A percentile compares a stretch with the other conserved stretches of the same genome.
phyloP scores from a whole-genome alignment of 108 stramenopile genomes.

The Nitzschia inconspicua region DNA sequence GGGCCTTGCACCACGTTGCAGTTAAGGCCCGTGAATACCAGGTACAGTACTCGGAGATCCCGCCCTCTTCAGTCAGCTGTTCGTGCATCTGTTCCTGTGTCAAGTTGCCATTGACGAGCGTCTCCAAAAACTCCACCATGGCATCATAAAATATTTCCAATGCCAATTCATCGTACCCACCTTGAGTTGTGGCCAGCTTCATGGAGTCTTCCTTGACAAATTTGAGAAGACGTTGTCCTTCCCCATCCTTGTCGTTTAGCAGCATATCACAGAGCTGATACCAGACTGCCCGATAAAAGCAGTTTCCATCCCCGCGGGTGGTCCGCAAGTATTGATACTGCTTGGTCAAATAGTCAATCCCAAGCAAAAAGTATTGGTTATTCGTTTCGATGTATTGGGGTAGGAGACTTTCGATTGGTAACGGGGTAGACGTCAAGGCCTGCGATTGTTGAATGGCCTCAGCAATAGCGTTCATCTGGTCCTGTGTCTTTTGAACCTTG shows the following conservation, averaged over 20 bases:
- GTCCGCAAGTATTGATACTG: slow-evolving; percentile 61
- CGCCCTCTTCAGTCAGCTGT: slow-evolving; percentile 63
- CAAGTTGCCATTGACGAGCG: slow-evolving; percentile 22
- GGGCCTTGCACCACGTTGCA: slow-evolving; percentile 63
- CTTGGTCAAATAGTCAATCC: slow-evolving; percentile 36
- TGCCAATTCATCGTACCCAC: slow-evolving; percentile 68
- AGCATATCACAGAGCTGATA: slow-evolving; percentile 77
- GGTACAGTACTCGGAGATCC: slow-evolving; percentile 75
- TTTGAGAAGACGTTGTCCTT: slow-evolving; percentile 7
- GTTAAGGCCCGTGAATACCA: slow-evolving; percentile 83
- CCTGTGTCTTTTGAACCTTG: no score
- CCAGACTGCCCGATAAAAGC: slow-evolving; percentile 91
- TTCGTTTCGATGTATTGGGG: no score
- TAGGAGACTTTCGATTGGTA: no score
- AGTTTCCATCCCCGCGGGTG: slow-evolving; percentile 93
- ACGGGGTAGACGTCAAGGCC: no score
- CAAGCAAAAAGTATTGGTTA: slow-evolving; percentile 49
- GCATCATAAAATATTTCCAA: slow-evolving; percentile 77
- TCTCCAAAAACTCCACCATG: slow-evolving; percentile 55
- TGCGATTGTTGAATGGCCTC: no score
- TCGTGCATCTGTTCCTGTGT: slow-evolving; percentile 25
- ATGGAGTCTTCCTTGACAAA: slow-evolving; percentile 37
- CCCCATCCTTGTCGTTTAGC: slow-evolving; percentile 10
- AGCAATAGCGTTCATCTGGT: no score
- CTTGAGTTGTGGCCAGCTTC: slow-evolving; percentile 12